These are phyloP conservation scores for Coemansia sp. DNA, from an alignment of 192 early-diverging fungal species.

Conservation along the genomic window DNA sequence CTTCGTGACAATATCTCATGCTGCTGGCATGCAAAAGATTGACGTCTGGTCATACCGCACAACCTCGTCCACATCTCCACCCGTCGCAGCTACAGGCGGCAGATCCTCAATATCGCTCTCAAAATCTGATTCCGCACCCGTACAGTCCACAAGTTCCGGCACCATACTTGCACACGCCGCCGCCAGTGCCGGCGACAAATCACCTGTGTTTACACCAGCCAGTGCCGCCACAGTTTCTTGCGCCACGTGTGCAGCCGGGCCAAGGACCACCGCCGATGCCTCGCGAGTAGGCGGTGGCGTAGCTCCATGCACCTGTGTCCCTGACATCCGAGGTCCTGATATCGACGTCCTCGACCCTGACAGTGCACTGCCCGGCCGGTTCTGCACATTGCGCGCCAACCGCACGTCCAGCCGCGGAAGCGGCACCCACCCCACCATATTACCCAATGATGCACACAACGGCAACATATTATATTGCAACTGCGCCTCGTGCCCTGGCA, in stretches of 20 bases:
- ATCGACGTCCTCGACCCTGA: not conserved
- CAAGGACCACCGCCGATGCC: slow-evolving; percentile 12
- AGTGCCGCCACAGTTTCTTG: not conserved
- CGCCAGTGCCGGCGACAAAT: slow-evolving; percentile 22
- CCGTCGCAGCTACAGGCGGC: not conserved
- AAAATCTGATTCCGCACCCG: slow-evolving; percentile 34
- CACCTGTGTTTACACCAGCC: not conserved
- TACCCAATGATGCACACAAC: not conserved
- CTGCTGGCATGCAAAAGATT: slow-evolving; percentile 15
- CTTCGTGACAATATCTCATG: no score
- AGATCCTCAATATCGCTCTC: slow-evolving; percentile 16
- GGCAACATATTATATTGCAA: slow-evolving; percentile 39
- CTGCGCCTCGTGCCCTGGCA: slow-evolving; percentile 25
- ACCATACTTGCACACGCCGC: slow-evolving; percentile 15
- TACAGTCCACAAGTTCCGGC: slow-evolving; percentile 2
- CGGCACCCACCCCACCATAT: slow-evolving; percentile 30
- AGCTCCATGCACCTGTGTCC: not conserved
- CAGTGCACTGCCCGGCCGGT: not conserved
- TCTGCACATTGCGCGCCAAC: slow-evolving; percentile 7
- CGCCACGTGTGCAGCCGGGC: not conserved
- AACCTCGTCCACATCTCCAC: slow-evolving; percentile 1
- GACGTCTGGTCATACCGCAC: slow-evolving; percentile 18
- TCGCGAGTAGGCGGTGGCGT: slow-evolving; percentile 37
- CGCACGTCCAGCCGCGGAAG: slow-evolving; percentile 42
- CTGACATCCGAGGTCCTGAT: not conserved